Conservation (phyloP, 768 basidiomycete species). For the Suillus luteus region DNA sequence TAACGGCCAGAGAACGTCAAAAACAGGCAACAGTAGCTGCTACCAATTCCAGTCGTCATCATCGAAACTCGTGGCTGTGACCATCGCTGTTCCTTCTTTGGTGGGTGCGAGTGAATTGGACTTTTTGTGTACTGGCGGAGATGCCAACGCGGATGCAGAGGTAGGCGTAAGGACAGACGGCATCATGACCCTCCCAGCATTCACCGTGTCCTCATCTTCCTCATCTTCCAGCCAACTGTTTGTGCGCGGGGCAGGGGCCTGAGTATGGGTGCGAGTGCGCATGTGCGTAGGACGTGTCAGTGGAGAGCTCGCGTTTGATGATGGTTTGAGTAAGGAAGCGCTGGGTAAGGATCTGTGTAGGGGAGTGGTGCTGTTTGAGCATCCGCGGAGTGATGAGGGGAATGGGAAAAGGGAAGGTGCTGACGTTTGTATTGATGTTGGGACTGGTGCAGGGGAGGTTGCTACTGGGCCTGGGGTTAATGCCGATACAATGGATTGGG, state of each 20-base stretch:
- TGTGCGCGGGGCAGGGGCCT: slow-evolving; percentile 17
- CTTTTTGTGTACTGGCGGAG: slow-evolving; percentile 10
- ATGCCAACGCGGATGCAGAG: slow-evolving; percentile 9
- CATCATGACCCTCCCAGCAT: slow-evolving; percentile 25
- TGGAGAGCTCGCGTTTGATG: slow-evolving; percentile 15
- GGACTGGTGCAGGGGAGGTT: slow-evolving; percentile 23
- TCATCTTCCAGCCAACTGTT: slow-evolving; percentile 43
- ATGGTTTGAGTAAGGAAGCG: slow-evolving; percentile 16
- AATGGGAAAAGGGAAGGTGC: slow-evolving; percentile 16
- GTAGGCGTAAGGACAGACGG: slow-evolving; percentile 35
- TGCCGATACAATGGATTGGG: slow-evolving; percentile 53
- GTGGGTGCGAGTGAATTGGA: slow-evolving; percentile 8
- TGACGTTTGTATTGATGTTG: slow-evolving; percentile 7
- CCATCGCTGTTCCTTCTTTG: slow-evolving; percentile 4
- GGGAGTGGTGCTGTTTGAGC: slow-evolving; percentile 16
- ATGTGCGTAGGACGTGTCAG: slow-evolving; percentile 22
- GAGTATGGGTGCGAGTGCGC: slow-evolving; percentile 13
- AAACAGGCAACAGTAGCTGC: not conserved
- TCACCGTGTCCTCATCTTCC: slow-evolving; percentile 29
- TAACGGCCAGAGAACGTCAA: not conserved
- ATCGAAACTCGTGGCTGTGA: slow-evolving; percentile 26
- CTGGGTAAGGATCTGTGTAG: slow-evolving; percentile 16
- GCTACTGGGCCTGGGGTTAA: slow-evolving; percentile 41
- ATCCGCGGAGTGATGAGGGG: slow-evolving; percentile 20
- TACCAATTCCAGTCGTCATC: slow-evolving; percentile 69